phyloP scores from a whole-genome alignment of 306 rosid species.

The Vicia sativa region DNA sequence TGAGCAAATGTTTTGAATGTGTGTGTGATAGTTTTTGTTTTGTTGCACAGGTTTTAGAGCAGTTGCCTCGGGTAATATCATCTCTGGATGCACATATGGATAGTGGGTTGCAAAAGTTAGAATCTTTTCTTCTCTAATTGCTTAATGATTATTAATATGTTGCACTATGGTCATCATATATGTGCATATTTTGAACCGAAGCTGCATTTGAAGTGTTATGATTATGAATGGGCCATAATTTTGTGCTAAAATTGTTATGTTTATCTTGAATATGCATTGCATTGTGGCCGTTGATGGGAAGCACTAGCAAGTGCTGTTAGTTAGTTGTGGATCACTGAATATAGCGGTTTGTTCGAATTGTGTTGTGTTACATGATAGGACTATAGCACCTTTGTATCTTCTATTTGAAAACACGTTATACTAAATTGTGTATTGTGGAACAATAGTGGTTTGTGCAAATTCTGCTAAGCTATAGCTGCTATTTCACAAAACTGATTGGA shows the following conservation, averaged over 20 bases:
- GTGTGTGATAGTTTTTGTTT: conserved; percentile 4
- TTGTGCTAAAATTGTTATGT: conserved; percentile 22
- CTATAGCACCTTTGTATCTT: neutral
- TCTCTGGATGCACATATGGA: conserved; percentile 85
- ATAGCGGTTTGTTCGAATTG: neutral
- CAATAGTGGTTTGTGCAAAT: neutral
- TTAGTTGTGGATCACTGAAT: neutral
- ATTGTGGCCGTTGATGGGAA: conserved; percentile 4
- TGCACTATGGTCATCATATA: neutral
- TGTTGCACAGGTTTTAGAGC: conserved; percentile 75
- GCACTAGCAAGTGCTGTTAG: neutral
- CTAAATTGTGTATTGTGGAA: neutral
- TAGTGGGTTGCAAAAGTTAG: conserved; percentile 75
- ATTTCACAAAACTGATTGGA: neutral
- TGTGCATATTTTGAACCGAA: conserved; percentile 8
- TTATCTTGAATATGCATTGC: conserved; percentile 11
- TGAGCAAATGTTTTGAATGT: conserved; percentile 13
- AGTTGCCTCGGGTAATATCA: conserved; percentile 84
- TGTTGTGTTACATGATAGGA: neutral
- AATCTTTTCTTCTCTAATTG: conserved; percentile 19
- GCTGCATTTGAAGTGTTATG: neutral
- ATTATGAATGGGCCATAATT: neutral
- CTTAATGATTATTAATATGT: neutral
- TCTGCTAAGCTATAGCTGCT: neutral
- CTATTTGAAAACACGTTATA: neutral